Evolutionary conservation across 345 rosid species (phyloP), one percentile per base, ranked within the genome.

Genomic region (Euphorbia tirucalli): DNA sequence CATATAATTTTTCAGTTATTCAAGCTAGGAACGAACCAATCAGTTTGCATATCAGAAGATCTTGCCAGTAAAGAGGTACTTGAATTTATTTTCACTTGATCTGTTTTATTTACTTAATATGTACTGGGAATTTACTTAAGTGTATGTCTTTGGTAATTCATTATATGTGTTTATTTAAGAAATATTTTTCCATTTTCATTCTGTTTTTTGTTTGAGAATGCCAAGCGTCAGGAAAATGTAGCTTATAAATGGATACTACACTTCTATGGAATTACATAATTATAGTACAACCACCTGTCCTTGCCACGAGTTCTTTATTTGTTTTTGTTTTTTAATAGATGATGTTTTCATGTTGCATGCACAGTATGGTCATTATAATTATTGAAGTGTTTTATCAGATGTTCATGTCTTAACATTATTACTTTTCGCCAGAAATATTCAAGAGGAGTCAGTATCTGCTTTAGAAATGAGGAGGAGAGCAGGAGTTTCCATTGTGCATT

Each of bases 381-480:
- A 22, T 68, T 70, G 39, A 77, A 70, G 65, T 31, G 50, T n/a
- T 48, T 48, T 67, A 31, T 69, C 21, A 66, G 78, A 70, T 79
- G 73, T 72, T 72, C 56, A 22, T 61, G 35, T 73, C 61, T 74
- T 74, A 73, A 79, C 74, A 28, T 22, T 70, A 73, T 76, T 68
- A 73, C 62, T 65, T 73, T 69, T 84, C 70, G 82, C 78, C 97
- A 90, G 99, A 86, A 78, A 78, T 83, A 82, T 80, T 86, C 97
- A 32, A 79, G 80, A 74, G 97, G 90, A 78, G 71, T 87, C 78
- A 74, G 72, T 56, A 78, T 95, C 74, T 83, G 78, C 19, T 92
- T 95, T 86, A 85, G 78, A 79, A 83, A 80, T 54, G 97, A 88
- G 77, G 92, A 88, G 75, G 97, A 89, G 76, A 83, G 96, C 87